Percentiles rank a stretch among this genome's conserved stretches.
Evolutionary conservation across 148 eudicot species (phyloP).

Genomic region (Drosera capensis): DNA sequence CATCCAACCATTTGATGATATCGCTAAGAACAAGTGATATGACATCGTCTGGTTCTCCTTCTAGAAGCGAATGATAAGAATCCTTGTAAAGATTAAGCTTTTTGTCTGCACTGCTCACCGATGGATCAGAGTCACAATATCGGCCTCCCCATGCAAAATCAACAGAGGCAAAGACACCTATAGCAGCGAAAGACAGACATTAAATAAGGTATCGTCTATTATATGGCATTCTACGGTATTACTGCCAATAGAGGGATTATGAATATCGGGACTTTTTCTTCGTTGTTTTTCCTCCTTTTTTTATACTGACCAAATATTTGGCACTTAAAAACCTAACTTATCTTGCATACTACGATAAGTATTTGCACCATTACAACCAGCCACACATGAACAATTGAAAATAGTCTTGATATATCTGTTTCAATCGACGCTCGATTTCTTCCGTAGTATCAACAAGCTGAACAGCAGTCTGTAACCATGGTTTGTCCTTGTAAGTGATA

Average conservation of each 20-base stretch:
- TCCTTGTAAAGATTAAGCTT: conserved; percentile 56
- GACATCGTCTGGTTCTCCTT: conserved; percentile 79
- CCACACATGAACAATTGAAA: neutral
- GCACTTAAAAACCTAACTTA: neutral
- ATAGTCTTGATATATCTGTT: conserved; percentile 34
- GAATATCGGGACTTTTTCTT: too few species aligned
- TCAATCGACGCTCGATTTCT: conserved; percentile 53
- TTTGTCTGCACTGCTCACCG: conserved; percentile 83
- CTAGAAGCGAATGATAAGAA: conserved; percentile 66
- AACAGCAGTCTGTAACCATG: conserved; percentile 70
- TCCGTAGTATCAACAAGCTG: conserved; percentile 71
- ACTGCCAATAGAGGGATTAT: neutral
- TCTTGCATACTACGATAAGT: neutral
- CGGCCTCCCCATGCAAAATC: conserved; percentile 89
- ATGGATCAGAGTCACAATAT: conserved; percentile 78
- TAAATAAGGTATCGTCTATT: neutral
- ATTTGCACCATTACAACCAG: neutral
- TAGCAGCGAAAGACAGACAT: conserved; percentile 1
- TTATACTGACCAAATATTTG: too few species aligned
- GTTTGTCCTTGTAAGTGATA: conserved; percentile 64
- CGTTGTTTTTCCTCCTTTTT: too few species aligned
- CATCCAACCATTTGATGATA: conserved; percentile 78
- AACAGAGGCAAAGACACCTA: conserved; percentile 78
- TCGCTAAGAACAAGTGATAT: conserved; percentile 50
- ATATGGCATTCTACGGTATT: neutral